These are phyloP conservation scores for Rhododendron ovatum DNA, from an alignment of 148 eudicot species.

Conservation along the genomic window DNA sequence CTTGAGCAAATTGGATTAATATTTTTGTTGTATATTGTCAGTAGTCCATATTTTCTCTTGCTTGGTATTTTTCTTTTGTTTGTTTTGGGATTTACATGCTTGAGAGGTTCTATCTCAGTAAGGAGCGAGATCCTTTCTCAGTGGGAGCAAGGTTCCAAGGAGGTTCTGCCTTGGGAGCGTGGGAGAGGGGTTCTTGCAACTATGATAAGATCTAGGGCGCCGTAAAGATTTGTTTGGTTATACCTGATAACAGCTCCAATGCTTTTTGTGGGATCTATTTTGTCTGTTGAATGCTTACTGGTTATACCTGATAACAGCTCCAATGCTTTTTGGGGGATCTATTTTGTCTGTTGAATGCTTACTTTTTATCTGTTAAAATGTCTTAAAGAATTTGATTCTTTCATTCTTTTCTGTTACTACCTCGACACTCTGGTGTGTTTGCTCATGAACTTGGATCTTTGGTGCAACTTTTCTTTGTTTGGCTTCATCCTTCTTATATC, in stretches of 20 bases:
- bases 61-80: not conserved
- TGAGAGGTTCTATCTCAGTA: not conserved
- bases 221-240: not conserved
- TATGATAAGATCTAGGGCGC: not conserved
- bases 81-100: not conserved
- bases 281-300: not conserved
- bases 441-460: not conserved
- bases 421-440: not conserved
- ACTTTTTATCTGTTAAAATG: not conserved
- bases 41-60: not conserved
- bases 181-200: not conserved
- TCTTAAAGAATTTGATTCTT: not conserved
- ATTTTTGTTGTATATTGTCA: not conserved
- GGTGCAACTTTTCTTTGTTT: not conserved
- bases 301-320: not conserved
- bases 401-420: not conserved
- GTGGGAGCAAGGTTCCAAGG: not conserved
- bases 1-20: not conserved
- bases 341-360: not conserved
- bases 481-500: not conserved
- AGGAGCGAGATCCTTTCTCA: not conserved
- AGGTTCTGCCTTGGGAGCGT: not conserved
- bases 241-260: not conserved
- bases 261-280: not conserved
- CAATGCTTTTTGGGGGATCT: not conserved